phyloP scores from a whole-genome alignment of 164 flowering plant species.

The Saururus chinensis region DNA sequence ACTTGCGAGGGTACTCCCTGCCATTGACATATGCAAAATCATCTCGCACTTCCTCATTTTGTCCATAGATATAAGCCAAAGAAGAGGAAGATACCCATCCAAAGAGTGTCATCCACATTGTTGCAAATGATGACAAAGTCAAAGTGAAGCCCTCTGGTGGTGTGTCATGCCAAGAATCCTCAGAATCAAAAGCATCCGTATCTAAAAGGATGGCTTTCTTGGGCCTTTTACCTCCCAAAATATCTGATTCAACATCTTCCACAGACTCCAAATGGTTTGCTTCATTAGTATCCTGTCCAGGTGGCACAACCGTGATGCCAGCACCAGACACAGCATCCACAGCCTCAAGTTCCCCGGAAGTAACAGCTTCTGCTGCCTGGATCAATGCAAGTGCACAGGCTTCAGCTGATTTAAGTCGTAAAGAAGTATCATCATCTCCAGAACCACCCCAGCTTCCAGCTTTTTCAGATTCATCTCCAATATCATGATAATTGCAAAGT shows the following conservation, averaged over 20 bases:
- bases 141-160: slow-evolving; percentile 80
- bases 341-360: slow-evolving; percentile 50
- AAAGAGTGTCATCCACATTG: slow-evolving; percentile 80
- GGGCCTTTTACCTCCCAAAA: slow-evolving; percentile 40
- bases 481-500: slow-evolving; percentile 24
- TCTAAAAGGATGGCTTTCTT: slow-evolving; percentile 31
- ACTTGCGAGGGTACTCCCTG: slow-evolving; percentile 58
- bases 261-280: slow-evolving; percentile 15
- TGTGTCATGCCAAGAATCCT: slow-evolving; percentile 69
- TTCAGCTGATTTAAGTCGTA: slow-evolving; percentile 63
- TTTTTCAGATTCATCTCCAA: not conserved
- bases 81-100: slow-evolving; percentile 85
- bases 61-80: slow-evolving; percentile 80
- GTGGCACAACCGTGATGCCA: slow-evolving; percentile 53
- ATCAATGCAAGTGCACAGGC: slow-evolving; percentile 68
- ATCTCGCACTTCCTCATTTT: slow-evolving; percentile 52
- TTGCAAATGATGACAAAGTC: slow-evolving; percentile 66
- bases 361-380: slow-evolving; percentile 71
- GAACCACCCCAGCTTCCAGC: slow-evolving; percentile 5
- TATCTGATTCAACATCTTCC: slow-evolving; percentile 28
- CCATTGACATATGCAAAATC: slow-evolving; percentile 28
- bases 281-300: slow-evolving; percentile 19
- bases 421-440: slow-evolving; percentile 20
- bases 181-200: slow-evolving; percentile 41
- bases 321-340: slow-evolving; percentile 66